Percentiles rank a stretch among this genome's conserved stretches.
These are phyloP conservation scores for Alternaria triticina DNA, from an alignment of 2,329 filamentous ascomycete genomes.

Conservation along the genomic window DNA sequence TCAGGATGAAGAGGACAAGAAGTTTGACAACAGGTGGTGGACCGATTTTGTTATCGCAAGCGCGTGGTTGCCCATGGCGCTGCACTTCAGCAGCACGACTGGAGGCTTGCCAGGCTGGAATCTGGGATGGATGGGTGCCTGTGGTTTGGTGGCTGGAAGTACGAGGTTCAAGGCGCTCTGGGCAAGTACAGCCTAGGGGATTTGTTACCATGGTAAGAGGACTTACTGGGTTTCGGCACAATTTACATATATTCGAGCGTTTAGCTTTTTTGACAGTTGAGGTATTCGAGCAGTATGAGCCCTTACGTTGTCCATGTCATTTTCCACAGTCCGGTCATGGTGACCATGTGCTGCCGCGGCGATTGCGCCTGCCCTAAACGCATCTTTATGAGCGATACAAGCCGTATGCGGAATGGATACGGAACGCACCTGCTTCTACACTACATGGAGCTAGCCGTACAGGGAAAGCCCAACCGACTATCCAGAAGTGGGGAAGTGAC, in stretches of 20 bases:
- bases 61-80: slow-evolving; percentile 54
- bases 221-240: not conserved
- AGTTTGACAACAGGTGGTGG: slow-evolving; percentile 51
- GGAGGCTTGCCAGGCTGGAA: slow-evolving; percentile 54
- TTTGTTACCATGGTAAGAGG: not conserved
- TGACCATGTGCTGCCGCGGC: not conserved
- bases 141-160: slow-evolving; percentile 50
- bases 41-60: slow-evolving; percentile 51
- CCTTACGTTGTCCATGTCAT: not conserved
- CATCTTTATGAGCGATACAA: not conserved
- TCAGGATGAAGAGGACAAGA: slow-evolving; percentile 48
- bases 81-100: slow-evolving; percentile 48
- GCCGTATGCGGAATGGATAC: not conserved
- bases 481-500: slow-evolving; percentile 19
- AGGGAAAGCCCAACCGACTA: slow-evolving; percentile 24
- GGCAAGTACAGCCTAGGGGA: slow-evolving; percentile 24
- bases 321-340: not conserved
- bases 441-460: slow-evolving; percentile 14
- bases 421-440: not conserved
- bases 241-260: slow-evolving; percentile 10
- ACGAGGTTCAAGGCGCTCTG: slow-evolving; percentile 36
- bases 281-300: not conserved
- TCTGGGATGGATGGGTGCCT: slow-evolving; percentile 52
- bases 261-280: not conserved
- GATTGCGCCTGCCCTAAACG: not conserved